Percentiles rank a stretch among this genome's conserved stretches.
These are phyloP conservation scores for Fomitopsis pulvina DNA, from an alignment of 768 basidiomycete genomes.

Conservation along the genomic window DNA sequence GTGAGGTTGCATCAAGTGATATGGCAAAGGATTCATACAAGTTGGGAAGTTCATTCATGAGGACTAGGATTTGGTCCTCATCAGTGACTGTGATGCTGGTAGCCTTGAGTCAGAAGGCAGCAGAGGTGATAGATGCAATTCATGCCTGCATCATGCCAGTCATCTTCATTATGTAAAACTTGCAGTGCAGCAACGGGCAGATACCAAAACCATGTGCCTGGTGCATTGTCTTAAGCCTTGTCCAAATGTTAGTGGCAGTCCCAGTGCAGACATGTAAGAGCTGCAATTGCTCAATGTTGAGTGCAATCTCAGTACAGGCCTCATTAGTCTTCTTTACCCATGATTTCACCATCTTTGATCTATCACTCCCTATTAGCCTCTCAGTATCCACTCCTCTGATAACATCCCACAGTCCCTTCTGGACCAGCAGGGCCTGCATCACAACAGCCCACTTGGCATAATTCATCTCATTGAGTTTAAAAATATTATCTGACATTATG, in stretches of 20 bases:
- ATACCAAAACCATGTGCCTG: constrained; percentile 23
- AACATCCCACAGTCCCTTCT: constrained; percentile 14
- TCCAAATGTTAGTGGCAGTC: constrained; percentile 20
- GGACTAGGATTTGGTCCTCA: constrained; percentile 24
- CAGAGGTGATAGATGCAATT: constrained; percentile 19
- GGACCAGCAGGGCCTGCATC: constrained; percentile 12
- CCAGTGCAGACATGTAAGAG: constrained; percentile 14
- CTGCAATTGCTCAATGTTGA: constrained; percentile 20
- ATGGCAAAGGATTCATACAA: constrained; percentile 25
- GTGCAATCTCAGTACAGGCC: constrained; percentile 20
- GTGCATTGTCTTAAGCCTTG: constrained; percentile 19
- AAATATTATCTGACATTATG: constrained; percentile 1
- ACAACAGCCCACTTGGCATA: constrained; percentile 15
- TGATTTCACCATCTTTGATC: constrained; percentile 2
- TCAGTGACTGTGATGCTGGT: constrained; percentile 17
- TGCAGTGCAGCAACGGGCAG: constrained; percentile 12
- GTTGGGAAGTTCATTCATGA: constrained; percentile 19
- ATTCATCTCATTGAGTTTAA: constrained; percentile 14
- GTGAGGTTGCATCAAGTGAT: constrained; percentile 22
- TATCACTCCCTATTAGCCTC: constrained; percentile 3
- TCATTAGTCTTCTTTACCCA: constrained; percentile 9
- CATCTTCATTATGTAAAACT: constrained; percentile 19
- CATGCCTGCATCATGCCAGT: constrained; percentile 19
- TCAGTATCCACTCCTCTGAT: neutral
- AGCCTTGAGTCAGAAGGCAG: constrained; percentile 13